A percentile compares a stretch with the other conserved stretches of the same genome.
Evolutionary conservation across 2,329 filamentous ascomycete species (phyloP).

Genomic region (Diaporthe australafricana): DNA sequence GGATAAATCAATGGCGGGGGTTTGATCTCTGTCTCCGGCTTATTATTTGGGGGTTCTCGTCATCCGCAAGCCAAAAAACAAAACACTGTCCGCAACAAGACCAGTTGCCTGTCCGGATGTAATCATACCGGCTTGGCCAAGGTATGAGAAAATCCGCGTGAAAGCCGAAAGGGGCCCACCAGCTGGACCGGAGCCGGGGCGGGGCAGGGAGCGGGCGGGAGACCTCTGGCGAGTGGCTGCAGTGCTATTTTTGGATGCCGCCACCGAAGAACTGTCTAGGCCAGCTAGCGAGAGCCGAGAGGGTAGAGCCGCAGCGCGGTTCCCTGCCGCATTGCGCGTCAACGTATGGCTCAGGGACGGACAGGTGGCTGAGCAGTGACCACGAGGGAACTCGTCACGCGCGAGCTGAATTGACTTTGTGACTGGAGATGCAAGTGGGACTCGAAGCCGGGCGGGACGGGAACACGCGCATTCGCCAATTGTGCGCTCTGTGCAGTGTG

Average conservation of each 20-base stretch:
- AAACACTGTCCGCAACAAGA: slow-evolving; percentile 4
- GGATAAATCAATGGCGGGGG: background rate
- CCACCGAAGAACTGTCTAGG: background rate
- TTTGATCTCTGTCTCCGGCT: background rate
- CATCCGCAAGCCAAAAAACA: background rate
- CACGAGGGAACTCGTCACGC: slow-evolving; percentile 20
- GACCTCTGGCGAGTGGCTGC: slow-evolving; percentile 4
- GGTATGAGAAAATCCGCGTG: slow-evolving; percentile 13
- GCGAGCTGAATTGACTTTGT: slow-evolving; percentile 14
- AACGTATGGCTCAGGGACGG: background rate
- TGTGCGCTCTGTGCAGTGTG: background rate
- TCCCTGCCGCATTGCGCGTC: slow-evolving; percentile 14
- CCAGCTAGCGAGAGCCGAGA: background rate
- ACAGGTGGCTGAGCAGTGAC: slow-evolving; percentile 25
- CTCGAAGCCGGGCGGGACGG: background rate
- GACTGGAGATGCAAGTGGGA: background rate
- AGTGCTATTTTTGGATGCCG: slow-evolving; percentile 37
- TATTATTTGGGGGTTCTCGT: background rate
- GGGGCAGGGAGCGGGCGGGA: slow-evolving; percentile 6
- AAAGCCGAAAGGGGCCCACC: slow-evolving; percentile 1
- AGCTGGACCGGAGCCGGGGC: slow-evolving; percentile 18
- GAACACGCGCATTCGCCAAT: background rate
- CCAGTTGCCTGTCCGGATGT: background rate
- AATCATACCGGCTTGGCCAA: slow-evolving; percentile 20
- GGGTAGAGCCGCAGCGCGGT: slow-evolving; percentile 18